Base-by-base conservation (phyloP, 192 early-diverging fungal genomes). In the Umbelopsis sp. region DNA sequence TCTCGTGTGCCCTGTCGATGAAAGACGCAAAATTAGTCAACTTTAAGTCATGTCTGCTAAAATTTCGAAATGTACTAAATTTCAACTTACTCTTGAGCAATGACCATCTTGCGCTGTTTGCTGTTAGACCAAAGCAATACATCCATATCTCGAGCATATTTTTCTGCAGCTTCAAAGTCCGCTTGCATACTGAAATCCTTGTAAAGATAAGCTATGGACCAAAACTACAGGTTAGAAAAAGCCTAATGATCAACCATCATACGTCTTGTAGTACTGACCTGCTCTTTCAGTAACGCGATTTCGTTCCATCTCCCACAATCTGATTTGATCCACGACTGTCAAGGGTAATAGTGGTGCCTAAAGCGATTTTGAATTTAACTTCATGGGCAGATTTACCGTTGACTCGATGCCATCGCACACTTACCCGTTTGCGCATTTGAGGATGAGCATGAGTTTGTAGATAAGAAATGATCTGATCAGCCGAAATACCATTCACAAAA, bases 221-320 rank as follows among this genome's bases (percentile, higher is more conserved):
- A 1, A 41, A 10, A 41, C 10, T 4, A 41, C 10, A 55, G 27
- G 72, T 53, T 52, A 49, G 35, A 18, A 7, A 15, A 53, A 50
- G 64, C 23, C 10, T 30, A 25, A 13, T 41, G 55, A 67, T 30
- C 11, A 61, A 7, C 27, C 27, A 30, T 30, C 27, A 30, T 30
- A 30, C 1, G 27, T 30, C 27, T 30, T 30, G 27, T 30, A 30
- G 16, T 49, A 48, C 55, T 23, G 45, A 77, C 88, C 80, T 25
- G 78, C 68, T 15, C 77, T 75, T 10, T 84, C 82, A 2, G 80
- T 72, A 16, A 98, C 72, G 15, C 97, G 79, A 71, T 99, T 94
- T 66, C 91, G 84, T 75, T 99, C 97, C 79, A 93, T 89, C 78
- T 99, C 97, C 97, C 97, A 99, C 64, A 99, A 76, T 46, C 93